These are phyloP conservation scores for Ogataea naganishii DNA, from an alignment of 805 yeast species.

Conservation along the genomic window DNA sequence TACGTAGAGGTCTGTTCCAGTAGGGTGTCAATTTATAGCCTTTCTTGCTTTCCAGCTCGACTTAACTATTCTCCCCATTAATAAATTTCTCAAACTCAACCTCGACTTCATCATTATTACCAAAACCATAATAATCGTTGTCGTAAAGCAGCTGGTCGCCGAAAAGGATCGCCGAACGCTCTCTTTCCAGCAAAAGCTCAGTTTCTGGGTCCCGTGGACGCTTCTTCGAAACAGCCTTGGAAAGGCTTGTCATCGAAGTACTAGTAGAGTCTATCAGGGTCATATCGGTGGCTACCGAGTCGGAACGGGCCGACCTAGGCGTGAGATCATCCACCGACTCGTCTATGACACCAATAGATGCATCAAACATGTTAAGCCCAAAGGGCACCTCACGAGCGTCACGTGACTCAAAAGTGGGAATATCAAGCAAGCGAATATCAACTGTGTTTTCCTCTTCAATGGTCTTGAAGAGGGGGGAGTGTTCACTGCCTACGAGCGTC, in stretches of 20 bases:
- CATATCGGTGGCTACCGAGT: slow-evolving; percentile 7
- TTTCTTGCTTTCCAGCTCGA: too few relatives aligned
- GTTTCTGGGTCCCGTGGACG: slow-evolving; percentile 2
- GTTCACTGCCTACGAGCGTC: slow-evolving; percentile 4
- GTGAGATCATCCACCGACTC: slow-evolving; percentile 8
- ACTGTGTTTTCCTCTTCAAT: slow-evolving; percentile 3
- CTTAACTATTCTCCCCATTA: slow-evolving; percentile 16
- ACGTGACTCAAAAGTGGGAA: too few relatives aligned
- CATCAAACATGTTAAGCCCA: too few relatives aligned
- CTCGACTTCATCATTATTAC: slow-evolving; percentile 10
- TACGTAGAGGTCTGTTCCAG: too few relatives aligned
- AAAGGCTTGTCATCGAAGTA: neutral
- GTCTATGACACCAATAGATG: too few relatives aligned
- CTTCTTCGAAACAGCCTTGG: neutral
- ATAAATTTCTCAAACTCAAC: slow-evolving; percentile 21
- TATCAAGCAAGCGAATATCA: too few relatives aligned
- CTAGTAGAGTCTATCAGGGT: neutral
- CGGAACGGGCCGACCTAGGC: slow-evolving; percentile 5
- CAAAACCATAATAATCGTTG: slow-evolving; percentile 3
- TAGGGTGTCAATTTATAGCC: too few relatives aligned
- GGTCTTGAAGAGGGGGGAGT: slow-evolving; percentile 3
- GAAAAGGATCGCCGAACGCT: too few relatives aligned
- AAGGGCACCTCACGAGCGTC: too few relatives aligned
- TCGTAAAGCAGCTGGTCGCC: neutral
- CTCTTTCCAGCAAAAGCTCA: too few relatives aligned